Percentiles rank a stretch among this genome's conserved stretches.
These are phyloP conservation scores for Clonostachys rosea DNA, from an alignment of 2,329 filamentous ascomycete species.

Conservation along the genomic window DNA sequence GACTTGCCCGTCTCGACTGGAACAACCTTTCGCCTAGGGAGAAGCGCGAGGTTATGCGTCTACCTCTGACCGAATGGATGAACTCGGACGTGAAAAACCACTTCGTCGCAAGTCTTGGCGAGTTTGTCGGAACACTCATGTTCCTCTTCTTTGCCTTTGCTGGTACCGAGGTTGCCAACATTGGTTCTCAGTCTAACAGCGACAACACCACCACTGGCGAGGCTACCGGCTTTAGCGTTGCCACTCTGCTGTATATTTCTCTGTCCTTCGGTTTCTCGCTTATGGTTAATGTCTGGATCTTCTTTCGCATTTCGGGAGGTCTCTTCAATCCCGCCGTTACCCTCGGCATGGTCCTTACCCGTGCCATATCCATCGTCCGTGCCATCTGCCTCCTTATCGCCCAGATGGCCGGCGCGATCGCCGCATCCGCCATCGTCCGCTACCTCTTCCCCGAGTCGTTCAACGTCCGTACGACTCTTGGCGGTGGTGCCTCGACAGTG, in stretches of 20 bases:
- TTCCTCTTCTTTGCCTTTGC: constrained; percentile 38
- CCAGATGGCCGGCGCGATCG: constrained; percentile 42
- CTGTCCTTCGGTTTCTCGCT: constrained; percentile 35
- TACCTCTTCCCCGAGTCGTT: constrained; percentile 37
- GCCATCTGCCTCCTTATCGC: constrained; percentile 40
- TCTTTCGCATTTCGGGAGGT: constrained; percentile 37
- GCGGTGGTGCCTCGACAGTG: constrained; percentile 27
- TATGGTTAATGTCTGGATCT: constrained; percentile 41
- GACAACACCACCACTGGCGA: constrained; percentile 34
- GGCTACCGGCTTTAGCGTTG: constrained; percentile 34
- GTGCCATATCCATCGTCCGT: constrained; percentile 38
- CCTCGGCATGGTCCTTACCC: constrained; percentile 44
- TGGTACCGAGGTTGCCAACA: constrained; percentile 32
- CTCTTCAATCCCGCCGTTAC: constrained; percentile 35
- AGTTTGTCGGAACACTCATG: constrained; percentile 34
- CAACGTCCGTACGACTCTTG: constrained; percentile 33
- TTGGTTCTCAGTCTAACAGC: constrained; percentile 19
- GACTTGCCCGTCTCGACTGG: constrained; percentile 22
- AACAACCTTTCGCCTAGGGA: constrained; percentile 29
- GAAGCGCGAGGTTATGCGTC: constrained; percentile 33
- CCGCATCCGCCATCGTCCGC: constrained; percentile 33
- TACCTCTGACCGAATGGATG: constrained; percentile 41
- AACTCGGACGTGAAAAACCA: constrained; percentile 39
- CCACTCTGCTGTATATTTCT: constrained; percentile 34
- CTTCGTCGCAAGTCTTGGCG: constrained; percentile 27